A percentile compares a stretch with the other conserved stretches of the same genome.
phyloP scores from a whole-genome alignment of 345 rosid genomes.

The Carallia pectinifolia region DNA sequence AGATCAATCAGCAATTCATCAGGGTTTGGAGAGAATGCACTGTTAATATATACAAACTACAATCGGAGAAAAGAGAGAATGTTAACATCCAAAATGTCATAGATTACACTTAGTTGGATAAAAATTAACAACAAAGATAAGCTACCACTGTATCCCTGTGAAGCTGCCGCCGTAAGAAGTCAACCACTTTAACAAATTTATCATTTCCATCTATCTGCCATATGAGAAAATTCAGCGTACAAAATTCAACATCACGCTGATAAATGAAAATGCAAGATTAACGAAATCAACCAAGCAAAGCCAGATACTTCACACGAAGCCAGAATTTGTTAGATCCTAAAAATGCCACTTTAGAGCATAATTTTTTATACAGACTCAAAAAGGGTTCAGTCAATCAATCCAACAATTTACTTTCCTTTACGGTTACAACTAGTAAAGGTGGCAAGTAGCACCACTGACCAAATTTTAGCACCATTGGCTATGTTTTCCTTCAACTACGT shows the following conservation, averaged over 20 bases:
- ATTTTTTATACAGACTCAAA: no score
- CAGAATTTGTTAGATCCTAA: no score
- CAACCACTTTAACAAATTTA: conserved; percentile 86
- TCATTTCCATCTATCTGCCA: conserved; percentile 65
- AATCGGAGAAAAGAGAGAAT: conserved; percentile 7
- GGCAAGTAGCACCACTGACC: no score
- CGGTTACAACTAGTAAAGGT: no score
- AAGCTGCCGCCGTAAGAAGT: conserved; percentile 76
- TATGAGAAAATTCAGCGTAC: background rate
- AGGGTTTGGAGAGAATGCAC: conserved; percentile 87
- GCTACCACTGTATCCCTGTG: conserved; percentile 81
- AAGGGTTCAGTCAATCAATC: no score
- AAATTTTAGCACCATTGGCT: no score
- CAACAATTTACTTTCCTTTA: no score
- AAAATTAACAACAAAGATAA: conserved; percentile 15
- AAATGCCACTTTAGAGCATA: no score
- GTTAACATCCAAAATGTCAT: conserved; percentile 19
- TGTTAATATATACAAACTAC: conserved; percentile 87
- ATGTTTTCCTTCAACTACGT: no score
- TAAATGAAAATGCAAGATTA: conserved; percentile 1
- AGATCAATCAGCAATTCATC: conserved; percentile 83
- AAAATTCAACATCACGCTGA: background rate
- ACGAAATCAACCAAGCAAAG: background rate
- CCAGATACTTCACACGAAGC: background rate
- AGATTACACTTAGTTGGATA: background rate